Percentiles rank a stretch among this genome's conserved stretches.
Conservation (phyloP, 768 basidiomycete species). For the Mycena chlorophos region DNA sequence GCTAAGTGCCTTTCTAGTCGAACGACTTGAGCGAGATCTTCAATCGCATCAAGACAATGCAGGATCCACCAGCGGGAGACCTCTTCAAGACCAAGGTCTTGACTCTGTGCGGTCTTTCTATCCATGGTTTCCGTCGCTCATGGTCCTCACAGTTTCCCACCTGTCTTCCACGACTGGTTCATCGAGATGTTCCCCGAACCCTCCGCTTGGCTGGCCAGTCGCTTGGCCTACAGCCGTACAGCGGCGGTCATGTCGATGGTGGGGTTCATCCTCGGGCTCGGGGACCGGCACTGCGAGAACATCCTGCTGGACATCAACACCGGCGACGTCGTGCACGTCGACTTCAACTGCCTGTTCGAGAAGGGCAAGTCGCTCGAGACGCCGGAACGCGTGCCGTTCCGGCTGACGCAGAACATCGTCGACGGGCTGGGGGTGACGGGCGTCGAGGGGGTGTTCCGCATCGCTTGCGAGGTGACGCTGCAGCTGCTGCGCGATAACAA, state of each 20-base stretch:
- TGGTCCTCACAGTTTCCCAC: constrained; percentile 56
- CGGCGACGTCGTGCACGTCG: constrained; percentile 93
- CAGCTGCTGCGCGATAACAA: constrained; percentile 85
- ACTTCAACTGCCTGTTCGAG: constrained; percentile 97
- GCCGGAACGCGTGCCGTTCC: constrained; percentile 91
- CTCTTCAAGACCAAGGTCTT: constrained; percentile 58
- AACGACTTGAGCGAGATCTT: constrained; percentile 48
- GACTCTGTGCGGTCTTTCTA: constrained; percentile 44
- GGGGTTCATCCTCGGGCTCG: constrained; percentile 96
- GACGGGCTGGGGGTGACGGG: constrained; percentile 93
- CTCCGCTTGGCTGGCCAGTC: constrained; percentile 87
- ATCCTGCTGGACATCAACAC: constrained; percentile 86
- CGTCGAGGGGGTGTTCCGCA: constrained; percentile 91
- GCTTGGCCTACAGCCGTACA: constrained; percentile 84
- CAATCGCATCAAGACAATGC: constrained; percentile 49
- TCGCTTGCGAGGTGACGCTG: constrained; percentile 88
- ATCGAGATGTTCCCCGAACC: constrained; percentile 96
- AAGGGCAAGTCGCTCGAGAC: constrained; percentile 88
- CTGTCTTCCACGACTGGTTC: constrained; percentile 98
- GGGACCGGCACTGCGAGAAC: constrained; percentile 96
- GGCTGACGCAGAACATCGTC: constrained; percentile 89
- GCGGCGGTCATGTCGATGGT: constrained; percentile 99
- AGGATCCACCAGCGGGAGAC: constrained; percentile 51
- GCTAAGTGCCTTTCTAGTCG: constrained; percentile 1
- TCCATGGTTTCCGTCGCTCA: not conserved